Evolutionary conservation across 202 grass and related monocot genomes (phyloP).

Genomic region (Digitaria exilis): DNA sequence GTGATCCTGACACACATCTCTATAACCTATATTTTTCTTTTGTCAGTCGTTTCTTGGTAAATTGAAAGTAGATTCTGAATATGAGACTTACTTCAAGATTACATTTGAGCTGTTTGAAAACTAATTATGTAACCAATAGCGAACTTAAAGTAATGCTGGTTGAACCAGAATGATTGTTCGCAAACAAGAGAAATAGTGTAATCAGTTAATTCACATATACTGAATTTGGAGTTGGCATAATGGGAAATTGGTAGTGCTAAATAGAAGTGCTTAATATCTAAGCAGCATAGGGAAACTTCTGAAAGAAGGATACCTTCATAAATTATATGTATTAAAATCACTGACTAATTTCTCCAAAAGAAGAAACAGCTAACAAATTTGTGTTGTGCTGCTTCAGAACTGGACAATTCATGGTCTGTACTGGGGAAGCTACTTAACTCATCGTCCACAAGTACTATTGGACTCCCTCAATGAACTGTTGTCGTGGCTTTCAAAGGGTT

Average conservation of each 20-base stretch:
- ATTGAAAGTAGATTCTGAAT: background rate
- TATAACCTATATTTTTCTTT: background rate
- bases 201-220: constrained; percentile 7
- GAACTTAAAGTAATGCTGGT: background rate
- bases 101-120: constrained; percentile 7
- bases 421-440: constrained; percentile 77
- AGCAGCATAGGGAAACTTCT: constrained; percentile 12
- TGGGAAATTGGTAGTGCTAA: constrained; percentile 4
- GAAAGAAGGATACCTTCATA: constrained; percentile 24
- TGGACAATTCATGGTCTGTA: constrained; percentile 97
- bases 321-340: constrained; percentile 17
- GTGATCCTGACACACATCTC: background rate
- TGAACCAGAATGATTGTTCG: background rate
- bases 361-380: background rate
- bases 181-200: constrained; percentile 9
- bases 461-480: constrained; percentile 85
- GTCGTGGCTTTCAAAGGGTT: constrained; percentile 84
- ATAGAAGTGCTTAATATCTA: constrained; percentile 7
- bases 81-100: constrained; percentile 3
- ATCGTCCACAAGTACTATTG: constrained; percentile 60
- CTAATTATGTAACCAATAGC: background rate
- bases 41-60: constrained; percentile 10
- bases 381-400: constrained; percentile 60
- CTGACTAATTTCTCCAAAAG: background rate
- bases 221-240: constrained; percentile 14